These are phyloP conservation scores for Inosperma sp. DNA, from an alignment of 768 basidiomycete species.

Conservation along the genomic window DNA sequence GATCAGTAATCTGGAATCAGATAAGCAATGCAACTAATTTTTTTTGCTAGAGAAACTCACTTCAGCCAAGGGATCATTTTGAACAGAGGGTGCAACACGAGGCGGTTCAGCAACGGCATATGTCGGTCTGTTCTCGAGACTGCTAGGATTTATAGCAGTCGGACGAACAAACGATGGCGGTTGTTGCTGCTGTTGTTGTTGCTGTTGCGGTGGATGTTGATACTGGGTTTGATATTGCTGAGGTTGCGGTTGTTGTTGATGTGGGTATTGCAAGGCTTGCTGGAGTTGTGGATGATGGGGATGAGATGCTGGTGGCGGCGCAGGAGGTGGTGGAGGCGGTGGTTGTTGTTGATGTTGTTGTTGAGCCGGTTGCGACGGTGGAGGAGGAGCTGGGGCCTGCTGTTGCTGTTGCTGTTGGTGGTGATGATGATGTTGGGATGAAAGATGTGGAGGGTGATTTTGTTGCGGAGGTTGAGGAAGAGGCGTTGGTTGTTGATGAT, in stretches of 20 bases:
- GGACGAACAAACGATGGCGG: conserved; percentile 35
- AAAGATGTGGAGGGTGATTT: conserved; percentile 17
- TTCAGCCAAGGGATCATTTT: conserved; percentile 41
- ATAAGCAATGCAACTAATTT: conserved; percentile 9
- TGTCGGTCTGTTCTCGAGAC: conserved; percentile 35
- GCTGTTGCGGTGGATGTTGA: conserved; percentile 19
- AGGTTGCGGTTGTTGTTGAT: conserved; percentile 15
- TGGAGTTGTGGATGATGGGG: conserved; percentile 10
- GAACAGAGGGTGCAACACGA: conserved; percentile 30
- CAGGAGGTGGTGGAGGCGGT: conserved; percentile 8
- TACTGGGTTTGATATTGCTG: conserved; percentile 15
- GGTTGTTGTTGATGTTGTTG: conserved; percentile 20
- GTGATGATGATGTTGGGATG: conserved; percentile 21
- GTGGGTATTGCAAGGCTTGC: conserved; percentile 13
- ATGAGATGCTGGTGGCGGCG: conserved; percentile 12
- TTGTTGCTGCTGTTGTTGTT: conserved; percentile 23
- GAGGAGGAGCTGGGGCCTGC: conserved; percentile 19
- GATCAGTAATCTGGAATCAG: conserved; percentile 48
- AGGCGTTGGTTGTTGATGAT: conserved; percentile 10
- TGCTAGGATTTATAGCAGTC: conserved; percentile 40
- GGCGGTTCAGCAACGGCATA: conserved; percentile 35
- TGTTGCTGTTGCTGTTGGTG: conserved; percentile 21
- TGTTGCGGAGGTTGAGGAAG: conserved; percentile 20
- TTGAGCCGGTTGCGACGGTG: conserved; percentile 22
- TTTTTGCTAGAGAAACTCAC: conserved; percentile 24